Evolutionary conservation across 192 early-diverging fungal genomes (phyloP).

Genomic region (Coemansia sp.): DNA sequence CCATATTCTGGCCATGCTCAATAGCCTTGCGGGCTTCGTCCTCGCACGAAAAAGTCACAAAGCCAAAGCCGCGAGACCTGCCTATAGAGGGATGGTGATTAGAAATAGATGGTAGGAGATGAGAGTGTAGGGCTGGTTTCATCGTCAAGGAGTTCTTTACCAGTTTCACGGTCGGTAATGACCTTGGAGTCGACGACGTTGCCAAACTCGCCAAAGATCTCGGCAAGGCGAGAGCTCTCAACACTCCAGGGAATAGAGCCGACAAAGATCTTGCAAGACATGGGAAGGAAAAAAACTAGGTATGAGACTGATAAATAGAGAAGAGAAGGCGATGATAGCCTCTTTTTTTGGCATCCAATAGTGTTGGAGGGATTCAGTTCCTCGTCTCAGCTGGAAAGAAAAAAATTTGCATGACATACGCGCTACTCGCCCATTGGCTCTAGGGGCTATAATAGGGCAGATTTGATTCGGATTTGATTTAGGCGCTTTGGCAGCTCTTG

Average conservation of each 20-base stretch:
- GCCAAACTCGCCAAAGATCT: constrained; percentile 64
- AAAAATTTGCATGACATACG: neutral
- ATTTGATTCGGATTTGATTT: neutral
- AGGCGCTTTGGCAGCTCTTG: neutral
- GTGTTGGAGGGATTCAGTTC: too few species aligned
- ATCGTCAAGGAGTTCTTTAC: too few species aligned
- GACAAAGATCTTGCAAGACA: constrained; percentile 59
- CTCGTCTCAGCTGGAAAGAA: neutral
- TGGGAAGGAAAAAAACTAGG: neutral
- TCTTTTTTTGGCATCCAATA: too few species aligned
- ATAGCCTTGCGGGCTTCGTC: constrained; percentile 74
- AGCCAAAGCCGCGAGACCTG: constrained; percentile 85
- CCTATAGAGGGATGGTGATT: constrained; percentile 13
- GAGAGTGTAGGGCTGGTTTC: too few species aligned
- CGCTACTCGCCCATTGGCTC: neutral
- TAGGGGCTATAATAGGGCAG: neutral
- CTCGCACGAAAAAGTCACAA: constrained; percentile 67
- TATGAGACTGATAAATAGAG: neutral
- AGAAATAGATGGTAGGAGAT: too few species aligned
- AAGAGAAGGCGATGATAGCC: neutral
- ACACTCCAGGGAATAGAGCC: constrained; percentile 68
- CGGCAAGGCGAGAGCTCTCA: constrained; percentile 59
- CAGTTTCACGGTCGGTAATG: constrained; percentile 69
- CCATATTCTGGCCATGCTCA: constrained; percentile 61
- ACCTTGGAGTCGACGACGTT: constrained; percentile 64